phyloP scores from a whole-genome alignment of 2,329 filamentous ascomycete genomes.

The Fusarium veterinarium region DNA sequence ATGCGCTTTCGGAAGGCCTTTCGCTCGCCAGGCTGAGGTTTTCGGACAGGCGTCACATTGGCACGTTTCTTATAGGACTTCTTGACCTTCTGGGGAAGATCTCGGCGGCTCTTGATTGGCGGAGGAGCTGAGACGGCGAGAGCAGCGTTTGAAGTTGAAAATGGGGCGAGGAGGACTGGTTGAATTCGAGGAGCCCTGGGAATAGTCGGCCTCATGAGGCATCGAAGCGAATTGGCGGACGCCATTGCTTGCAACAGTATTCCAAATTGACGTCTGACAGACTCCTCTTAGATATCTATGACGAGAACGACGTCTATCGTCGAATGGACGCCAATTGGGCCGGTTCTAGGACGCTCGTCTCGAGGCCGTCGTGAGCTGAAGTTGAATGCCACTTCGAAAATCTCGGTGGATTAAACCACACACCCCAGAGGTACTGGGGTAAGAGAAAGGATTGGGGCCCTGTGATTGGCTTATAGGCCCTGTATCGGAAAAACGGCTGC shows the following conservation, averaged over 20 bases:
- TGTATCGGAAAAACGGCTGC: slow-evolving; percentile 40
- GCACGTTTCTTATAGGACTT: slow-evolving; percentile 65
- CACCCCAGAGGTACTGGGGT: slow-evolving; percentile 29
- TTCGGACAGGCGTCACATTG: slow-evolving; percentile 59
- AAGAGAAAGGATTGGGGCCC: background rate
- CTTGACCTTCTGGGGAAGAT: slow-evolving; percentile 54
- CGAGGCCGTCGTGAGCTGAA: slow-evolving; percentile 41
- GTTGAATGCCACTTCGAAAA: slow-evolving; percentile 46
- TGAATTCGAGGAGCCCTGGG: slow-evolving; percentile 50
- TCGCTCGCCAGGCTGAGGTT: slow-evolving; percentile 80
- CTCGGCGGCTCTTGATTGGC: slow-evolving; percentile 51
- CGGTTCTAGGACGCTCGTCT: slow-evolving; percentile 39
- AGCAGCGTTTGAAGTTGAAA: slow-evolving; percentile 52
- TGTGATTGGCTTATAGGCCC: slow-evolving; percentile 32
- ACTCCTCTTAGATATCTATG: slow-evolving; percentile 10
- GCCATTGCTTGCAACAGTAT: slow-evolving; percentile 48
- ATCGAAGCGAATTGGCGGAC: slow-evolving; percentile 55
- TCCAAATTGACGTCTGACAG: background rate
- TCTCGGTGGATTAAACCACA: slow-evolving; percentile 44
- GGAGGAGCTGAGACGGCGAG: slow-evolving; percentile 46
- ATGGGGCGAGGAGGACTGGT: slow-evolving; percentile 52
- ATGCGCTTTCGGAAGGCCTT: slow-evolving; percentile 90
- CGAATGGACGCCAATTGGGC: slow-evolving; percentile 48
- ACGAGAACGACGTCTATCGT: slow-evolving; percentile 28
- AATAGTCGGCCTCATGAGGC: slow-evolving; percentile 54